These are phyloP conservation scores for Teunomyces tritomae DNA, from an alignment of 805 yeast genomes.

Conservation along the genomic window DNA sequence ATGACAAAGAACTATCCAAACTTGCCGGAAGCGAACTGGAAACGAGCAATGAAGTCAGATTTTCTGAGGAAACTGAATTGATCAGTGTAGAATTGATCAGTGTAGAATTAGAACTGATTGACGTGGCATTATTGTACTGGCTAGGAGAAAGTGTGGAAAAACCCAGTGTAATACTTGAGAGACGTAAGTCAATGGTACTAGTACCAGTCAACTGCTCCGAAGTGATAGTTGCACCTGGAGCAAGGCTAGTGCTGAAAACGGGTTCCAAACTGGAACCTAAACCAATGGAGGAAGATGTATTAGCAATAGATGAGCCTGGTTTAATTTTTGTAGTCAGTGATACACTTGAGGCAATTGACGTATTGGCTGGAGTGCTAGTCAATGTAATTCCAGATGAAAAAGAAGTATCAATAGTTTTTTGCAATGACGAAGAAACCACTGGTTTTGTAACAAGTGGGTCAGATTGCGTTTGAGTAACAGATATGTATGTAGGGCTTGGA, in stretches of 20 bases:
- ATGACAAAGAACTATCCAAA: neutral
- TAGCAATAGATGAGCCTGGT: neutral
- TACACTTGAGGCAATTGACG: neutral
- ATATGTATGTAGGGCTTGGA: slow-evolving; percentile 16
- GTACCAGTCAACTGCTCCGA: neutral
- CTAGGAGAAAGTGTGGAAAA: neutral
- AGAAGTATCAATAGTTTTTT: slow-evolving; percentile 21
- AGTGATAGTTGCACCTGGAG: neutral
- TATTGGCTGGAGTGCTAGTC: neutral
- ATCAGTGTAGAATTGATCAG: neutral
- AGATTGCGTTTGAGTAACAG: slow-evolving; percentile 19
- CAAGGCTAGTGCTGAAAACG: neutral
- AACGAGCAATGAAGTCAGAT: neutral
- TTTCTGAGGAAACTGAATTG: too few relatives aligned
- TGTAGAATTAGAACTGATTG: neutral
- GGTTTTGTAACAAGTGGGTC: slow-evolving; percentile 31
- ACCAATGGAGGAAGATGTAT: too few relatives aligned
- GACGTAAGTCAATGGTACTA: slow-evolving; percentile 7
- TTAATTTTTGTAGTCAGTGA: neutral
- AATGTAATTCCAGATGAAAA: slow-evolving; percentile 17
- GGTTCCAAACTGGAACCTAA: neutral
- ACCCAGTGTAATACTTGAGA: neutral
- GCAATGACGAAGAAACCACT: slow-evolving; percentile 20
- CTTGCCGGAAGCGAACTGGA: neutral
- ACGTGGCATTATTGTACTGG: neutral